Percentiles rank a stretch among this genome's conserved stretches.
Conservation (phyloP, 163 green algal genomes). For the Chloroidium sp. region DNA sequence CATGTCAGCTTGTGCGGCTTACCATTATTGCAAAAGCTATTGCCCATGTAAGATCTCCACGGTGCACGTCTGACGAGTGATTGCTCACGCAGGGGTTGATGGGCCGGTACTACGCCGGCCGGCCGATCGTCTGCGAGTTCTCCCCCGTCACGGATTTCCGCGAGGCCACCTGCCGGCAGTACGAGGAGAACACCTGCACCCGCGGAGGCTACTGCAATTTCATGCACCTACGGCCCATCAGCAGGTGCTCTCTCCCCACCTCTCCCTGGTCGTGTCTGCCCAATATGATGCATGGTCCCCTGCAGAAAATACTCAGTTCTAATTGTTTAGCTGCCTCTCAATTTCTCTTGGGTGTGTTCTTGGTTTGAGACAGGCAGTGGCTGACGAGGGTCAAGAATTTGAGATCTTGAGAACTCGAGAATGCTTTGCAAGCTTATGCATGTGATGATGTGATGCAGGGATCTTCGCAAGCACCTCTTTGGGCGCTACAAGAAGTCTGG, state of each 20-base stretch:
- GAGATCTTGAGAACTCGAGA: too few relatives aligned
- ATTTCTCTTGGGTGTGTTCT: too few relatives aligned
- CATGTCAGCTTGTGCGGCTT: too few relatives aligned
- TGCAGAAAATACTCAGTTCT: too few relatives aligned
- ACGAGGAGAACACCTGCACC: slow-evolving; percentile 96
- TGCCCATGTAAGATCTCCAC: too few relatives aligned
- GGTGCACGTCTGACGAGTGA: too few relatives aligned
- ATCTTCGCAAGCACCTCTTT: slow-evolving; percentile 82
- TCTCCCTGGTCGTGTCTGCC: neutral
- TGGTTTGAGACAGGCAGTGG: too few relatives aligned
- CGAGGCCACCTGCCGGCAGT: slow-evolving; percentile 96
- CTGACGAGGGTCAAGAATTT: neutral
- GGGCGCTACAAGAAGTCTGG: slow-evolving; percentile 69
- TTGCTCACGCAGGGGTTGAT: slow-evolving; percentile 33
- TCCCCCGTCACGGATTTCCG: slow-evolving; percentile 97
- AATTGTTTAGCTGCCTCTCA: too few relatives aligned
- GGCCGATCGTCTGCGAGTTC: slow-evolving; percentile 90
- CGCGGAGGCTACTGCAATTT: slow-evolving; percentile 99
- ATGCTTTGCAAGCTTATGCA: too few relatives aligned
- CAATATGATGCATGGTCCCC: too few relatives aligned
- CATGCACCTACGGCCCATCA: slow-evolving; percentile 97
- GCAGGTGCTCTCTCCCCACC: slow-evolving; percentile 24
- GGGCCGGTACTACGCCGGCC: slow-evolving; percentile 88
- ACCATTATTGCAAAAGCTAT: too few relatives aligned
- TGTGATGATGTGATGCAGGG: slow-evolving; percentile 12